phyloP scores from a whole-genome alignment of 2,329 filamentous ascomycete species.

The Phialophora verrucosa region DNA sequence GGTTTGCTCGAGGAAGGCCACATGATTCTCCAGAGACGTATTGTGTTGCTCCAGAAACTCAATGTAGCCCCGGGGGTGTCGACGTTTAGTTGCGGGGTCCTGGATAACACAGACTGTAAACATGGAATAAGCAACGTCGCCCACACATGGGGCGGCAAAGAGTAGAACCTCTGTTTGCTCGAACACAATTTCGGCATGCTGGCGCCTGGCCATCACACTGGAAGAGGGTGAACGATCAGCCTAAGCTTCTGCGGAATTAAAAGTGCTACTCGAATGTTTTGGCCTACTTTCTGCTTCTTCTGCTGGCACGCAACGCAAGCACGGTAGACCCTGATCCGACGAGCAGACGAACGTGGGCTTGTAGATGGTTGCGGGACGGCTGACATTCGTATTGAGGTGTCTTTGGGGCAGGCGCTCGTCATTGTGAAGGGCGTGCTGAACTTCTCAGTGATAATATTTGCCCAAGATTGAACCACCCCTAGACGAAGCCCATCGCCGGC shows the following conservation, averaged over 20 bases:
- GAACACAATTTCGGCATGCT: conserved; percentile 23
- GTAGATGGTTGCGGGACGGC: not conserved
- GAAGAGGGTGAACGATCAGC: not conserved
- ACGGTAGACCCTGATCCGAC: conserved; percentile 19
- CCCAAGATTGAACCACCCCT: no score
- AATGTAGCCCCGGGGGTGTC: conserved; percentile 25
- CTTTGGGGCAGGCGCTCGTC: no score
- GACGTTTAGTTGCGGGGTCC: conserved; percentile 28
- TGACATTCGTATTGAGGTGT: no score
- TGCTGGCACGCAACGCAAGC: conserved; percentile 29
- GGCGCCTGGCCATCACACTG: conserved; percentile 26
- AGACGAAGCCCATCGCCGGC: no score
- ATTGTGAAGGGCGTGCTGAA: no score
- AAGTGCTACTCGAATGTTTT: not conserved
- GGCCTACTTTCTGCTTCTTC: conserved; percentile 27
- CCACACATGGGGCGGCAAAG: not conserved
- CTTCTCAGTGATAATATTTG: no score
- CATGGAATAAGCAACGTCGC: not conserved
- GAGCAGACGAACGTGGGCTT: conserved; percentile 5
- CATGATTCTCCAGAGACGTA: conserved; percentile 21
- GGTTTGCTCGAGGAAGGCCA: conserved; percentile 22
- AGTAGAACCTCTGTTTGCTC: conserved; percentile 24
- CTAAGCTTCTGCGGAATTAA: no score
- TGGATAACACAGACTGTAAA: conserved; percentile 22
- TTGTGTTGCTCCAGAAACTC: conserved; percentile 27